Conservation (phyloP, 768 basidiomycete species). For the Gymnopilus dilepis region DNA sequence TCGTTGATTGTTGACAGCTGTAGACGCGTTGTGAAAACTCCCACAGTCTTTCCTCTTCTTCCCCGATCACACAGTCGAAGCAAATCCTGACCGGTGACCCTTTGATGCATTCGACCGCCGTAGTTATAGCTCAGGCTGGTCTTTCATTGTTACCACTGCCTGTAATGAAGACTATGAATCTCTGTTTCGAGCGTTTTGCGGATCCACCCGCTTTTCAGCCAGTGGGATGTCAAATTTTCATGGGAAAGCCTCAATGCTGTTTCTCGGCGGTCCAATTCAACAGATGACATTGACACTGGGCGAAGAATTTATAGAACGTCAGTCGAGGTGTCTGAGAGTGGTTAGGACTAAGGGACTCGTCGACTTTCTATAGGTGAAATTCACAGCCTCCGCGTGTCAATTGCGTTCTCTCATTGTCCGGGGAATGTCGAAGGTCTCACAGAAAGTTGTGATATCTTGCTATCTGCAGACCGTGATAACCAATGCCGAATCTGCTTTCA, state of each 20-base stretch:
- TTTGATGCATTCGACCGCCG: too few relatives aligned
- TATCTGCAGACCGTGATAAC: too few relatives aligned
- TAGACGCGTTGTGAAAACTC: not conserved
- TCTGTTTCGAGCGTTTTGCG: not conserved
- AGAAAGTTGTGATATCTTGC: too few relatives aligned
- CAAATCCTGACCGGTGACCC: too few relatives aligned
- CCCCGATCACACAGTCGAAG: not conserved
- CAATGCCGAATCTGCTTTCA: too few relatives aligned
- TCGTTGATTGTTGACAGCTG: constrained; percentile 2
- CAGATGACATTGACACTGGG: not conserved
- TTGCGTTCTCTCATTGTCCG: too few relatives aligned
- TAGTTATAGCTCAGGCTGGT: too few relatives aligned
- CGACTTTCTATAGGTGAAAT: too few relatives aligned
- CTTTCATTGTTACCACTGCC: too few relatives aligned
- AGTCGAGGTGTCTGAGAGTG: too few relatives aligned
- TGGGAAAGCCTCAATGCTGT: not conserved
- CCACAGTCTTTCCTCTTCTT: not conserved
- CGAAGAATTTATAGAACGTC: not conserved
- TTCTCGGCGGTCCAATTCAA: not conserved
- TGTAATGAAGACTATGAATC: not conserved
- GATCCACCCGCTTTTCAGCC: not conserved
- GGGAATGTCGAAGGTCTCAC: too few relatives aligned
- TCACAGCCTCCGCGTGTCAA: not conserved
- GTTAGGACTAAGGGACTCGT: too few relatives aligned
- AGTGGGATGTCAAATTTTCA: not conserved